Base-by-base conservation (phyloP, 148 eudicot genomes). In the Rhododendron simsii region DNA sequence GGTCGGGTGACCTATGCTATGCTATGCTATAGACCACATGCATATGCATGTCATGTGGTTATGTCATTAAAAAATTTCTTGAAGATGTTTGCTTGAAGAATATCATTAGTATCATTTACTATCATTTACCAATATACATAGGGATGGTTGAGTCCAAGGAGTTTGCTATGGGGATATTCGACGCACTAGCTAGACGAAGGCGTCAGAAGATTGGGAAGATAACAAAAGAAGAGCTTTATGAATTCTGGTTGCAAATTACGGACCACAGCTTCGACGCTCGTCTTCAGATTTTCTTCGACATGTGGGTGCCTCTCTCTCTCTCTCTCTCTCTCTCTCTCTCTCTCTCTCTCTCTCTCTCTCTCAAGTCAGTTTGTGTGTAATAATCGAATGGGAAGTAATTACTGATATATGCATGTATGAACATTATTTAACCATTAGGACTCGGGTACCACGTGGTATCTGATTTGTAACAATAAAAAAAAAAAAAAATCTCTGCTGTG, bases 231-330 rank as follows among this genome's bases (percentile, higher is more conserved):
- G 98, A 97, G 85, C 90, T 97, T 86, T 92, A 92, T 57, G 98
- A 97, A n/a, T 97, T 95, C 89, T 97, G 99, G 99, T 85, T 90
- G 82, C 98, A 95, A 87, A 91, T 97, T 84, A 92, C 99, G 6
- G 96, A 97, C 84, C 96, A 93, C 67, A 97, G 98, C 85, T 95
- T 97, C 73, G 99, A 97, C 80, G 98, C 99, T 85, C 98, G 99
- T 55, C 93, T 97, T 73, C 99, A 97, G 82, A 97, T 97, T 87
- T 97, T 97, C 95, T 97, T 97, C 23, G 99, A 97, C 93, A 97
- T 97, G 99, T 96, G 53, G 1, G 91, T 21, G 71, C 8, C 65
- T 45, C 48, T 85, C 41, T 71, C 81, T n/a, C 39, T 37, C 16
- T 1, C 20, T 20, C 45, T 45, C 21, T 44, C 51, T 47, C 21